Evolutionary conservation across 2,329 filamentous ascomycete species (phyloP).

Genomic region (Arthrocladium fulminans): DNA sequence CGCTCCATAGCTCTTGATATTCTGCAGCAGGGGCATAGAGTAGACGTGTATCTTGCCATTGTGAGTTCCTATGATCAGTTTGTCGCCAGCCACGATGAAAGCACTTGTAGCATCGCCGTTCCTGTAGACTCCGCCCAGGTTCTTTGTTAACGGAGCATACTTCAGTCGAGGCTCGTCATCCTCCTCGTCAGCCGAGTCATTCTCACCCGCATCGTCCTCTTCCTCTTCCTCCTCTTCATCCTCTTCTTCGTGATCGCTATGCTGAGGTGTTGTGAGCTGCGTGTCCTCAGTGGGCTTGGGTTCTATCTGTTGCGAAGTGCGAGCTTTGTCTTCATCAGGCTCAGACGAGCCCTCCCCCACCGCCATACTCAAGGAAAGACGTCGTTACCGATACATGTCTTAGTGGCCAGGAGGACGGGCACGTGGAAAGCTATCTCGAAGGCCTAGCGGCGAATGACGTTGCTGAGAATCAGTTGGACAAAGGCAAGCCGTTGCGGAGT

Average conservation of each 20-base stretch:
- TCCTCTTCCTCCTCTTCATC: constrained; percentile 21
- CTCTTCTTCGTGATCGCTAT: constrained; percentile 24
- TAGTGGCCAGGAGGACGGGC: not conserved
- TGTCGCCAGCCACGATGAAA: constrained; percentile 85
- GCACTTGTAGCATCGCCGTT: constrained; percentile 92
- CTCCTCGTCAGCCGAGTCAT: constrained; percentile 70
- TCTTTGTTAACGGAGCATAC: constrained; percentile 76
- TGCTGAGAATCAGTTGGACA: not conserved
- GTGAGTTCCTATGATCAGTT: constrained; percentile 94
- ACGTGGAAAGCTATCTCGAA: not conserved
- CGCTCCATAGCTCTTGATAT: constrained; percentile 78
- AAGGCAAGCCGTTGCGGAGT: too few species aligned
- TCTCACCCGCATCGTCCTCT: constrained; percentile 48
- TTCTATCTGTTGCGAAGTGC: constrained; percentile 11
- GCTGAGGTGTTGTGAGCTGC: constrained; percentile 19
- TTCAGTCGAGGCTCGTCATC: constrained; percentile 93
- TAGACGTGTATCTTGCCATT: constrained; percentile 93
- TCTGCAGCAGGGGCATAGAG: constrained; percentile 70
- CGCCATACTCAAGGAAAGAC: constrained; percentile 18
- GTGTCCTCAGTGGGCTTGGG: constrained; percentile 4
- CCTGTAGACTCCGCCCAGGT: constrained; percentile 71
- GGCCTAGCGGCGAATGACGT: not conserved
- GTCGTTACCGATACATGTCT: constrained; percentile 6
- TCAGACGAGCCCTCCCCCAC: constrained; percentile 24
- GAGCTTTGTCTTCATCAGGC: constrained; percentile 16